Conservation (phyloP, 495 filamentous ascomycete genomes). For the Bombardia bombarda region DNA sequence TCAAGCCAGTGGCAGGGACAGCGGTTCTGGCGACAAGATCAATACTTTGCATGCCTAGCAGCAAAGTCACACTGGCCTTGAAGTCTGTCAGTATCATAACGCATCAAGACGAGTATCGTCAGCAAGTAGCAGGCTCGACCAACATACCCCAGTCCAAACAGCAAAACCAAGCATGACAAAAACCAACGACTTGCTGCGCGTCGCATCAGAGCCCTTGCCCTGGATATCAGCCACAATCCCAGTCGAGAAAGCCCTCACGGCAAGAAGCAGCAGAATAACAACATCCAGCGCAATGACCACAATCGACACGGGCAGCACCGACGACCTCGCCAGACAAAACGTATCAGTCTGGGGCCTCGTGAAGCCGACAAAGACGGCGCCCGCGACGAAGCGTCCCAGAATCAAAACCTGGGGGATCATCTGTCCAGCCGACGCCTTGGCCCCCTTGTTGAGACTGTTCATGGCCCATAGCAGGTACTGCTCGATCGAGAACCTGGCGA, state of each 20-base stretch:
- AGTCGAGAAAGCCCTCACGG: slow-evolving; percentile 27
- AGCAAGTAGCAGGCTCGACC: not conserved
- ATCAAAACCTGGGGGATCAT: slow-evolving; percentile 35
- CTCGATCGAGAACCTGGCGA: slow-evolving; percentile 39
- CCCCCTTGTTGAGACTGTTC: slow-evolving; percentile 22
- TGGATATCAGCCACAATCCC: slow-evolving; percentile 14
- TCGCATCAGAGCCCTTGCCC: slow-evolving; percentile 11
- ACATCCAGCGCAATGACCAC: slow-evolving; percentile 36
- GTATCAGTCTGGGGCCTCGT: slow-evolving; percentile 40
- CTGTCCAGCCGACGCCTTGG: slow-evolving; percentile 18
- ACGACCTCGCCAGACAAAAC: slow-evolving; percentile 41
- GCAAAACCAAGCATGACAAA: slow-evolving; percentile 34
- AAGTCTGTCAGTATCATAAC: slow-evolving; percentile 19
- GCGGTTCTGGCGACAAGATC: slow-evolving; percentile 37
- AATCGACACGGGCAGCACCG: slow-evolving; percentile 34
- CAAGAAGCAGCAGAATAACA: slow-evolving; percentile 33
- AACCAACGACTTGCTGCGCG: slow-evolving; percentile 28
- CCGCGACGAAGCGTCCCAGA: slow-evolving; percentile 36
- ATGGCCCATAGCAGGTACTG: slow-evolving; percentile 45
- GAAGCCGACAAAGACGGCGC: slow-evolving; percentile 42
- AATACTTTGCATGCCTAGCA: slow-evolving; percentile 35
- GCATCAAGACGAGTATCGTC: not conserved
- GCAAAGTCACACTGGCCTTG: slow-evolving; percentile 40
- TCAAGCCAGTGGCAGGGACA: slow-evolving; percentile 40
- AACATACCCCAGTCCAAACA: slow-evolving; percentile 43